Conservation (phyloP, 257 asterid genomes). For the Fraxinus excelsior region DNA sequence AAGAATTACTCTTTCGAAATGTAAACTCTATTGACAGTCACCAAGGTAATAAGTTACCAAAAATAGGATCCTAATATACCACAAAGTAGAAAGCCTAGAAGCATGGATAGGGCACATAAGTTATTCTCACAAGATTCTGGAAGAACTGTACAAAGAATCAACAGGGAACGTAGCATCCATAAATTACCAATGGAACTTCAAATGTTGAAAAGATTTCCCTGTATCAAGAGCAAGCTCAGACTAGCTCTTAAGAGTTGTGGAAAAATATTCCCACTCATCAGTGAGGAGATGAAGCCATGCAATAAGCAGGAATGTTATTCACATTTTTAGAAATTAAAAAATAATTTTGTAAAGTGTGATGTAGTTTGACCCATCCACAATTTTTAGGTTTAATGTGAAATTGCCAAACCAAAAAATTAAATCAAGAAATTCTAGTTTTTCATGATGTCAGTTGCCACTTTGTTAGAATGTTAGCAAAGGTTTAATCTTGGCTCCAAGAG, state of each 20-base stretch:
- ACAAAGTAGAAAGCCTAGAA: neutral
- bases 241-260: neutral
- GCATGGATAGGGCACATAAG: neutral
- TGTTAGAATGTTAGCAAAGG: neutral
- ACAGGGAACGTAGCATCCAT: neutral
- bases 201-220: neutral
- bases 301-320: neutral
- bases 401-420: neutral
- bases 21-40: neutral
- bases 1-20: neutral
- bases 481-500: neutral
- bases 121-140: conserved; percentile 9
- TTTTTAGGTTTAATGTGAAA: neutral
- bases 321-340: neutral
- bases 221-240: conserved; percentile 9
- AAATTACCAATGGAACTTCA: neutral
- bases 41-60: neutral
- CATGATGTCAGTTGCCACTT: neutral
- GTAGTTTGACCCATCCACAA: neutral
- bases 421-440: conserved; percentile 1
- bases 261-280: neutral
- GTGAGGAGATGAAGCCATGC: neutral
- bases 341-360: neutral
- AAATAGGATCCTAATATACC: neutral
- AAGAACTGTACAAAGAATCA: conserved; percentile 9